Percentiles rank a stretch among this genome's conserved stretches.
These are phyloP conservation scores for Puccinia triticina DNA, from an alignment of 1,284 basidiomycete species.

Conservation along the genomic window DNA sequence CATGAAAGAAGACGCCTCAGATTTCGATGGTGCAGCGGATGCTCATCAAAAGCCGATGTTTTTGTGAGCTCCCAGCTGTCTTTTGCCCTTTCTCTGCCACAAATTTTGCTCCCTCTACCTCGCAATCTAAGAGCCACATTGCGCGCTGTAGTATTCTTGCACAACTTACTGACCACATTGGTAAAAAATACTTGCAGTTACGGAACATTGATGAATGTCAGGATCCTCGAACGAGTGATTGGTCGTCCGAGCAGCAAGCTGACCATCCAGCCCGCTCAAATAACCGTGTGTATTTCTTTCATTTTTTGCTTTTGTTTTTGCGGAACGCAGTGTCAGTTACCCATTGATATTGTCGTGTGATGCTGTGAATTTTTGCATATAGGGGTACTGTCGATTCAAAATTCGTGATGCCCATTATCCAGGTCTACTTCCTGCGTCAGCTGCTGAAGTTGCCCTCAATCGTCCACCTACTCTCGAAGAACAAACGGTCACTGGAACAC, in stretches of 20 bases:
- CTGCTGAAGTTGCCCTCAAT: constrained; percentile 2
- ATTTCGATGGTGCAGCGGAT: too few relatives aligned
- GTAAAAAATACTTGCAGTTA: neutral
- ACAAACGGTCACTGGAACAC: constrained; percentile 19
- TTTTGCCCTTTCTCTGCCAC: too few relatives aligned
- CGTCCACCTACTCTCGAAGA: constrained; percentile 10
- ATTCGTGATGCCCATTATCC: constrained; percentile 38
- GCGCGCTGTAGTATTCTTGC: too few relatives aligned
- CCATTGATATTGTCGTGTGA: neutral
- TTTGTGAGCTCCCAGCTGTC: too few relatives aligned
- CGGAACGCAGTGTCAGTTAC: neutral
- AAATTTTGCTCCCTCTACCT: too few relatives aligned
- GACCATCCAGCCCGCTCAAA: neutral
- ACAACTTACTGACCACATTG: too few relatives aligned
- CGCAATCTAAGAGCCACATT: too few relatives aligned
- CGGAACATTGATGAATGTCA: constrained; percentile 31
- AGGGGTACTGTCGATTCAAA: constrained; percentile 30
- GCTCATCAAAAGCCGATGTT: too few relatives aligned
- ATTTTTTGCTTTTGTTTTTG: neutral
- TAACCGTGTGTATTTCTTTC: constrained; percentile 2
- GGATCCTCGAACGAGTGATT: constrained; percentile 23
- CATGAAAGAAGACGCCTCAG: too few relatives aligned
- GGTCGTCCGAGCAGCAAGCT: constrained; percentile 8
- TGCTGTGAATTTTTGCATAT: neutral
- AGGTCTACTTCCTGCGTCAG: constrained; percentile 9